Evolutionary conservation across 495 filamentous ascomycete genomes (phyloP).

Genomic region (Poronia punctata): DNA sequence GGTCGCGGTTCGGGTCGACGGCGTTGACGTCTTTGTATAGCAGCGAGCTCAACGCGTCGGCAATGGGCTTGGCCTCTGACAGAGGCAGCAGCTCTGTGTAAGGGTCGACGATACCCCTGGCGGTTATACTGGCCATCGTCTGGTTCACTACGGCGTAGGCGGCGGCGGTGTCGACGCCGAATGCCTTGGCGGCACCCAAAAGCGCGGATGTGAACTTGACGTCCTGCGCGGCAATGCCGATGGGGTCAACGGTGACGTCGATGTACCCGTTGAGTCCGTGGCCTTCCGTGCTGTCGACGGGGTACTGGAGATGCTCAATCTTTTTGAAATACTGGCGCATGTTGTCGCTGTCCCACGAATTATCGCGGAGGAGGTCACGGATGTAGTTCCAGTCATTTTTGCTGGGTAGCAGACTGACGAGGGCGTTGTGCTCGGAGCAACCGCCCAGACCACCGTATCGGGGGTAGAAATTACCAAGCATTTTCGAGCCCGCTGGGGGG

Average conservation of each 20-base stretch:
- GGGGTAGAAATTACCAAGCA: constrained; percentile 45
- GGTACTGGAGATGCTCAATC: constrained; percentile 50
- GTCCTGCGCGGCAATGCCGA: constrained; percentile 44
- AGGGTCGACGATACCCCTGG: constrained; percentile 4
- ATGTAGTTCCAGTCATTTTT: constrained; percentile 43
- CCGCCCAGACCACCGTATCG: constrained; percentile 43
- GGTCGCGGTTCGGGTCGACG: constrained; percentile 23
- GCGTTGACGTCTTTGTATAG: constrained; percentile 48
- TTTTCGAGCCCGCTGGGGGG: constrained; percentile 34
- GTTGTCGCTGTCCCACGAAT: constrained; percentile 36
- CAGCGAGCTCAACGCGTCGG: constrained; percentile 35
- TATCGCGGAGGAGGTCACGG: constrained; percentile 38
- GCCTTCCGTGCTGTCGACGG: constrained; percentile 21
- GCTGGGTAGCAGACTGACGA: constrained; percentile 34
- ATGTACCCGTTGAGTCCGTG: constrained; percentile 57
- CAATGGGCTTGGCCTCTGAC: constrained; percentile 25
- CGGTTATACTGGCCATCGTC: neutral
- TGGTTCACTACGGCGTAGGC: constrained; percentile 5
- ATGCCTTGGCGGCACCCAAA: constrained; percentile 42
- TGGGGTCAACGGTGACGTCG: constrained; percentile 39
- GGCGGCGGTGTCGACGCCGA: constrained; percentile 30
- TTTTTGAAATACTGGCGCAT: constrained; percentile 45
- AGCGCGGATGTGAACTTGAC: constrained; percentile 44
- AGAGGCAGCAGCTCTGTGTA: constrained; percentile 10
- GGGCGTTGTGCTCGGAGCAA: constrained; percentile 43